Evolutionary conservation across 1,284 basidiomycete genomes (phyloP), one percentile per base, ranked within the genome.

Genomic region (Earliella scabrosa): DNA sequence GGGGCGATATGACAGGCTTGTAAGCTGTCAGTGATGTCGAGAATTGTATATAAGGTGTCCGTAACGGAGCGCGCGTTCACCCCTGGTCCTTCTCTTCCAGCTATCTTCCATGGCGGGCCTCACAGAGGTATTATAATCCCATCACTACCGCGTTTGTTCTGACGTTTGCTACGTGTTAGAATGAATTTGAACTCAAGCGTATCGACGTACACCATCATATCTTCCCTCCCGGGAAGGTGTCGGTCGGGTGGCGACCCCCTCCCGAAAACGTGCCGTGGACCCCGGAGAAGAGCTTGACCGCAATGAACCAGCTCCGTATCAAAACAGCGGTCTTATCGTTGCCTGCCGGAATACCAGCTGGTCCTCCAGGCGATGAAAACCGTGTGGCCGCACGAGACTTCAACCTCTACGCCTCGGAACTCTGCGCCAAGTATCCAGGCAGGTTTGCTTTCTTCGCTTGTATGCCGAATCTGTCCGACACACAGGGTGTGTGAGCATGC

Each of bases 191-290:
- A n/a, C n/a, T n/a, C n/a, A 38, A 54, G 14, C 77, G 80, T 55
- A 81, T 90, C 63, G 88, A 90, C 66, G 71, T 90, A 11, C 88
- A 90, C 64, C 88, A 90, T 69, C 88, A 91, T 65, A 82, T 83
- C 66, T 88, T 90, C 63, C 79, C 85, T 76, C 41, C 68, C 81
- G 62, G 68, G 61, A 39, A 74, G 76, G 38, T 61, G 13, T 64
- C 73, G 13, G 66, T 84, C 18, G 87, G 87, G 18, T 90, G 83
- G 81, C 73, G 71, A 45, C 82, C 84, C 1, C 86, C 88, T 2
- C 58, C 73, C 34, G 86, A 80, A 59, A 85, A 85, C 65, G 68
- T 88, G 23, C 87, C 86, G 14, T 90, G 88, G 88, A 74, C 67
- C n/a, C 79, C 82, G 16, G 74, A 80, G 50, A 63, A 77, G 61